Conservation (phyloP, 2,329 filamentous ascomycete species). For the Dactylellina leptospora region DNA sequence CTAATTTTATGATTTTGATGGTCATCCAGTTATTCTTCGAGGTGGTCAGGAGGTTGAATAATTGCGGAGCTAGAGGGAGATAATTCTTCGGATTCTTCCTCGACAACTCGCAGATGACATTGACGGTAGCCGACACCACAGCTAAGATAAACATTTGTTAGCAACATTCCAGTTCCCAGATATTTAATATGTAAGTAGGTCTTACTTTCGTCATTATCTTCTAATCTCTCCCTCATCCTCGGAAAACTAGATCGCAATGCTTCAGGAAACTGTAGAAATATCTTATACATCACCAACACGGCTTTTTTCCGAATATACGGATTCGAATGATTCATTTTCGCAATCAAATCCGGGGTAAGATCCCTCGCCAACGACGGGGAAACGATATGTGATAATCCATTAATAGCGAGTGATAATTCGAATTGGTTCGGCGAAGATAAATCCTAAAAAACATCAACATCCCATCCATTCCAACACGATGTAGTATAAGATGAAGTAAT, state of each 20-base stretch:
- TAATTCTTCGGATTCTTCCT: constrained; percentile 96
- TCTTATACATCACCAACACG: constrained; percentile 88
- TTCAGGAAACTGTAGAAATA: constrained; percentile 96
- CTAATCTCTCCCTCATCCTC: constrained; percentile 91
- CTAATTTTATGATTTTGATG: constrained; percentile 97
- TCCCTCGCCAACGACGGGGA: constrained; percentile 92
- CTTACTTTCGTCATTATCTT: constrained; percentile 83
- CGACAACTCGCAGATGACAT: constrained; percentile 94
- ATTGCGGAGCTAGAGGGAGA: constrained; percentile 83
- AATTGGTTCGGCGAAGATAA: constrained; percentile 75
- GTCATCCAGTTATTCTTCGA: constrained; percentile 99
- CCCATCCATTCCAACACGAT: constrained; percentile 54
- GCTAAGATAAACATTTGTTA: constrained; percentile 8
- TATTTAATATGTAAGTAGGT: constrained; percentile 65
- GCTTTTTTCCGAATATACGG: constrained; percentile 92
- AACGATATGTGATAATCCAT: constrained; percentile 91
- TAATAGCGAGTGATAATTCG: constrained; percentile 84
- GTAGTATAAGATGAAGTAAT: constrained; percentile 49
- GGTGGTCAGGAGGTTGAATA: constrained; percentile 92
- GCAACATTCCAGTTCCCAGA: constrained; percentile 15
- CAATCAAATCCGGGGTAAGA: constrained; percentile 83
- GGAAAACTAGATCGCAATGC: constrained; percentile 92
- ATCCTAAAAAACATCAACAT: constrained; percentile 65
- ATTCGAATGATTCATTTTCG: constrained; percentile 85
- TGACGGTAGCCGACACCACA: constrained; percentile 96